Conservation (phyloP, 495 filamentous ascomycete genomes). For the Penicillium bovifimosum region DNA sequence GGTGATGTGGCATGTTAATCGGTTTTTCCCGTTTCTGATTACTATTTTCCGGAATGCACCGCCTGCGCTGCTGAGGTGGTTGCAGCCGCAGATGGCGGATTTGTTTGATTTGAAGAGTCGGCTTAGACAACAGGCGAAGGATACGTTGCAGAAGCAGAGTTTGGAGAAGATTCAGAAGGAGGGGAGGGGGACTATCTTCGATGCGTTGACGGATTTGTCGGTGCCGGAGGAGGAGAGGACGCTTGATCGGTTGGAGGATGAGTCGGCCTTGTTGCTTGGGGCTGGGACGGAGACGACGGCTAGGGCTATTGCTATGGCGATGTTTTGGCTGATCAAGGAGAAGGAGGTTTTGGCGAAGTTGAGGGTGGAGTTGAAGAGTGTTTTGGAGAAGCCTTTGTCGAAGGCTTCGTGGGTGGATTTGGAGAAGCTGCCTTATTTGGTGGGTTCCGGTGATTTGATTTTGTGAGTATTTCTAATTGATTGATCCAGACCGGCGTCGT, state of each 20-base stretch:
- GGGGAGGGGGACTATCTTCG: constrained; percentile 13
- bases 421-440: constrained; percentile 49
- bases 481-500: constrained; percentile 34
- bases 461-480: background rate
- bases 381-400: constrained; percentile 23
- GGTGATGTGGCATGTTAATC: constrained; percentile 18
- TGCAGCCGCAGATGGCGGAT: constrained; percentile 22
- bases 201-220: constrained; percentile 16
- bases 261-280: constrained; percentile 31
- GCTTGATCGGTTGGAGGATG: constrained; percentile 32
- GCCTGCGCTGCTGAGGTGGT: constrained; percentile 9
- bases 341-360: constrained; percentile 13
- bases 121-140: constrained; percentile 14
- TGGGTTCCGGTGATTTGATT: constrained; percentile 4
- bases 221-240: constrained; percentile 21
- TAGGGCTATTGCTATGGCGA: constrained; percentile 15
- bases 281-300: constrained; percentile 44
- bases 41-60: constrained; percentile 14
- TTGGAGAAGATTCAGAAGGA: background rate
- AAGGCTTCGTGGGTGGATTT: constrained; percentile 35
- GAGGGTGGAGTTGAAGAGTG: constrained; percentile 26
- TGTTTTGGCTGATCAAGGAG: constrained; percentile 17
- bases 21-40: constrained; percentile 26
- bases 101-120: constrained; percentile 18
- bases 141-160: constrained; percentile 18